Base-by-base conservation (phyloP, 1,139 yeast genomes). In the Yamadazyma dendronema region DNA sequence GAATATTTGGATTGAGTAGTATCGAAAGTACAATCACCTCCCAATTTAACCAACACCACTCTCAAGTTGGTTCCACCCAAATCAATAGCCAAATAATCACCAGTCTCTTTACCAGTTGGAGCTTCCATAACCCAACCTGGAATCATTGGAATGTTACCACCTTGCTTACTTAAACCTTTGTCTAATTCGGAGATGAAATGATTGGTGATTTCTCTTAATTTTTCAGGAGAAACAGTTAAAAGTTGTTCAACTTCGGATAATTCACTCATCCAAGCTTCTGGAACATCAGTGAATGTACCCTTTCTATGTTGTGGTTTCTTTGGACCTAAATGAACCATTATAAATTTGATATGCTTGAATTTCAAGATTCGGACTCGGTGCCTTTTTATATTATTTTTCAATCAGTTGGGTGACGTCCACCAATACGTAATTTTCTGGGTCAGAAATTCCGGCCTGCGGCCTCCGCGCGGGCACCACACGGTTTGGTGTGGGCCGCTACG, bases 41-140 rank as follows among this genome's bases (percentile, higher is more conserved):
- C 80, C 52, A 89, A 73, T 46, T 79, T 80, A 52, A 89, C 94
- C 57, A 84, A 74, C 37, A 90, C 96, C 39, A 88, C 95, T 61
- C 97, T 79, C 61, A 89, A 74, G 68, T 89, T 89, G 48, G 97
- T 89, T 47, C 97, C 97, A 59, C 97, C 97, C 67, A 92, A 77
- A 62, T 92, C 98, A 45, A 92, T 84, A 37, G 97, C 97, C 58
- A 92, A 67, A 63, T 77, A 92, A 49, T 86, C 82, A 48, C 98
- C 98, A 31, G 73, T 74, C 64, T 92, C 98, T 49, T 79, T 66
- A 52, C 97, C 97, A 33, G 94, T 83, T 44, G 98, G 97, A 72
- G 72, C 83, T 54, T 85, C 95, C 77, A 88, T 72, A 38, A 90
- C 97, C 97, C 97, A 90, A 46, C 95, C 87, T 31, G 95, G 95